Evolutionary conservation across 2,329 filamentous ascomycete species (phyloP).

Genomic region (Fusarium miscanthi): DNA sequence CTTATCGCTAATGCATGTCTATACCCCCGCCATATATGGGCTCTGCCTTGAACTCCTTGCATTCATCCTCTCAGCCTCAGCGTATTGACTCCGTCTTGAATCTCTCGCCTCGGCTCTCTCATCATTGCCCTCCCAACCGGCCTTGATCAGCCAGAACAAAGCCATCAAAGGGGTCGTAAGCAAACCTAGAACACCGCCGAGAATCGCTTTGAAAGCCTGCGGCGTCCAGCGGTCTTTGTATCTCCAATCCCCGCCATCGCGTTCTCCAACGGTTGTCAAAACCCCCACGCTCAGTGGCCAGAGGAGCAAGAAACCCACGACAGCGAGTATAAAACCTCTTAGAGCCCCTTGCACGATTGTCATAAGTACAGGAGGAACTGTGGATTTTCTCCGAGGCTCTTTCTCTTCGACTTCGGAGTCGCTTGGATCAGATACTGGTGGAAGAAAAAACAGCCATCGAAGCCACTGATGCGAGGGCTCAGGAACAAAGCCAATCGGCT

Average conservation of each 20-base stretch:
- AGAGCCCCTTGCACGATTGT: constrained; percentile 46
- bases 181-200: constrained; percentile 59
- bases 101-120: constrained; percentile 14
- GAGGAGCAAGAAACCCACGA: constrained; percentile 55
- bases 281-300: constrained; percentile 59
- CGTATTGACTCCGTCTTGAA: neutral
- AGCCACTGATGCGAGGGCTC: constrained; percentile 49
- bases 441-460: constrained; percentile 53
- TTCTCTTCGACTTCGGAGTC: neutral
- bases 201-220: constrained; percentile 61
- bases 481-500: constrained; percentile 58
- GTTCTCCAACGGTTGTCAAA: constrained; percentile 53
- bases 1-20: neutral
- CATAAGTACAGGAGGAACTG: neutral
- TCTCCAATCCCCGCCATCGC: constrained; percentile 55
- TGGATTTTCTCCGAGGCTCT: neutral
- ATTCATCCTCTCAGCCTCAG: neutral
- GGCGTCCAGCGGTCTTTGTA: constrained; percentile 58
- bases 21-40: neutral
- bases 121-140: constrained; percentile 54
- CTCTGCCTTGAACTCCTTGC: neutral
- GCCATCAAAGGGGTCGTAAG: constrained; percentile 61
- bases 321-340: constrained; percentile 44
- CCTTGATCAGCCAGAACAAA: constrained; percentile 62
- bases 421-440: neutral